phyloP scores from a whole-genome alignment of 2,329 filamentous ascomycete species.

The Ustulina deusta region DNA sequence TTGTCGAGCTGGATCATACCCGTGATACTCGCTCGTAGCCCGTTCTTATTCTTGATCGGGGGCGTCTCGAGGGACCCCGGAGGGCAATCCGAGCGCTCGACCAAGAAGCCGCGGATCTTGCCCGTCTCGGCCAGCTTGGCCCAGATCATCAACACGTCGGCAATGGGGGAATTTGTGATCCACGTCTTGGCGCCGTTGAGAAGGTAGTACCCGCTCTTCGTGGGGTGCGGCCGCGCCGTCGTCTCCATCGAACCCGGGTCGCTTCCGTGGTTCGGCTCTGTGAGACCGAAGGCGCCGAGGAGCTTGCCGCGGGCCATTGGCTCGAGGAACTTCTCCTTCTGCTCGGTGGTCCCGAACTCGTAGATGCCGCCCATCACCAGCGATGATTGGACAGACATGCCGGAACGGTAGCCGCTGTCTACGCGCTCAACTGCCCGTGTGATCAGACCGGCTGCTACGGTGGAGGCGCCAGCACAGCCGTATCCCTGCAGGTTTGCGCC shows the following conservation, averaged over 20 bases:
- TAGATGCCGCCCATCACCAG: constrained; percentile 94
- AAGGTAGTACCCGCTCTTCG: constrained; percentile 83
- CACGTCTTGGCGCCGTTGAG: constrained; percentile 90
- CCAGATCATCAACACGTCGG: constrained; percentile 89
- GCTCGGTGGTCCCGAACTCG: constrained; percentile 86
- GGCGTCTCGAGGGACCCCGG: constrained; percentile 92
- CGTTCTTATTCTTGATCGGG: constrained; percentile 93
- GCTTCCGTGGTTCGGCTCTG: constrained; percentile 92
- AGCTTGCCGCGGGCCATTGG: constrained; percentile 84
- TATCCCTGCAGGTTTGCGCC: constrained; percentile 90
- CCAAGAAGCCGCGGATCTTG: constrained; percentile 92
- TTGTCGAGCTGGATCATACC: constrained; percentile 98
- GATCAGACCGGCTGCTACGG: constrained; percentile 89
- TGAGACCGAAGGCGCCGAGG: constrained; percentile 88
- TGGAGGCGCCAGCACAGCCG: constrained; percentile 87
- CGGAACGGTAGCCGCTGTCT: constrained; percentile 90
- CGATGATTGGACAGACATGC: constrained; percentile 93
- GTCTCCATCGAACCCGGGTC: constrained; percentile 94
- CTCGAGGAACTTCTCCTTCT: constrained; percentile 86
- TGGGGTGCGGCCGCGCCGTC: constrained; percentile 83
- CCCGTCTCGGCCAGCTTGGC: constrained; percentile 91
- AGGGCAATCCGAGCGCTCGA: constrained; percentile 87
- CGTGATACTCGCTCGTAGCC: constrained; percentile 90
- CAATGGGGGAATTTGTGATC: constrained; percentile 95
- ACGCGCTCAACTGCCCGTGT: constrained; percentile 91